Percentiles rank a stretch among this genome's conserved stretches.
phyloP scores from a whole-genome alignment of 257 asterid species.

The Fraxinus quadrangulata region DNA sequence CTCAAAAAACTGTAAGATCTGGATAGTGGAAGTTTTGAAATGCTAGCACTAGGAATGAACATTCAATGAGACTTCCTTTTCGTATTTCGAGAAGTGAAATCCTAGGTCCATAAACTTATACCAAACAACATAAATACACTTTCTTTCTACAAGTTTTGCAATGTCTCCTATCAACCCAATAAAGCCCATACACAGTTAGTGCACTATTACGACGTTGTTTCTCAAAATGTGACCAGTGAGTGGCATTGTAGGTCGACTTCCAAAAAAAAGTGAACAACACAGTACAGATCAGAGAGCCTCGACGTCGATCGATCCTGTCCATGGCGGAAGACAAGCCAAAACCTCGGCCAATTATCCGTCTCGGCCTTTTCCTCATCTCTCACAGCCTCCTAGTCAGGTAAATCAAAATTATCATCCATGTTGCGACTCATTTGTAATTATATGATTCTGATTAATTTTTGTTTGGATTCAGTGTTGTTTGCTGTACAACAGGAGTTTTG shows the following conservation, averaged over 20 bases:
- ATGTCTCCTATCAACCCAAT: not conserved
- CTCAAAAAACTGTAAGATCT: too few species aligned
- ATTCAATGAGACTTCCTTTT: too few species aligned
- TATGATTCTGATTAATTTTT: constrained; percentile 22
- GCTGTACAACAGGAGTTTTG: constrained; percentile 73
- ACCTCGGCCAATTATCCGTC: constrained; percentile 84
- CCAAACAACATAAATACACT: too few species aligned
- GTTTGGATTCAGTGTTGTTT: constrained; percentile 60
- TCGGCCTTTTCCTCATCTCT: constrained; percentile 71
- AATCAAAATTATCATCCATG: constrained; percentile 1
- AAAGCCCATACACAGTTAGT: not conserved
- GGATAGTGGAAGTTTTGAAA: too few species aligned
- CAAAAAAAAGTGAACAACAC: not conserved
- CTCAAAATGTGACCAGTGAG: not conserved
- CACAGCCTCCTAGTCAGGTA: constrained; percentile 75
- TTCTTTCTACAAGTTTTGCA: too few species aligned
- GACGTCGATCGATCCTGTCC: constrained; percentile 31
- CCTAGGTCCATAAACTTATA: too few species aligned
- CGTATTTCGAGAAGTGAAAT: too few species aligned
- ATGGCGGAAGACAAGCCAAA: constrained; percentile 69
- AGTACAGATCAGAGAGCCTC: constrained; percentile 7
- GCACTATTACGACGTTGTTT: not conserved
- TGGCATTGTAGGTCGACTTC: not conserved
- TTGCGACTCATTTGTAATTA: not conserved
- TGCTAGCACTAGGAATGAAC: too few species aligned